These are phyloP conservation scores for Boechera divaricarpa DNA, from an alignment of 345 rosid genomes.

Conservation along the genomic window DNA sequence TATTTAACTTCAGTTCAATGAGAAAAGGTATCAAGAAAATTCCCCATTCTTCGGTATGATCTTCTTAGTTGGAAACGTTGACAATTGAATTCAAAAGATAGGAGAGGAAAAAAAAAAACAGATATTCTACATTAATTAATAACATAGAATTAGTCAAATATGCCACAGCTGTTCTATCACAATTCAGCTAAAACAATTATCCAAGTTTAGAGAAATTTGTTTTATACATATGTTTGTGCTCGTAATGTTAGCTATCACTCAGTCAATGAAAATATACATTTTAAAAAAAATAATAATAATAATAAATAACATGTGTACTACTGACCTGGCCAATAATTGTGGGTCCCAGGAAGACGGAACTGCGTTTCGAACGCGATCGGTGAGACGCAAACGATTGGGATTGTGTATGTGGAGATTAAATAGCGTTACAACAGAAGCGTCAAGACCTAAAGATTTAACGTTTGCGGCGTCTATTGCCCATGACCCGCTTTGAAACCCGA, in stretches of 20 bases:
- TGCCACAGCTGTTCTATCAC: conserved; percentile 11
- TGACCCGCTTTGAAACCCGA: conserved; percentile 65
- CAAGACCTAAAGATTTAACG: conserved; percentile 70
- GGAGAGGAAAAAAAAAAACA: conserved; percentile 7
- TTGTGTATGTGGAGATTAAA: conserved; percentile 70
- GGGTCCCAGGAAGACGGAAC: conserved; percentile 94
- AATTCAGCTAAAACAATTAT: conserved; percentile 17
- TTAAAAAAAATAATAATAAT: not conserved
- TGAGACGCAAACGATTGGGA: conserved; percentile 70
- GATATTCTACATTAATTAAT: conserved; percentile 22
- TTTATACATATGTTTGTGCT: conserved; percentile 7
- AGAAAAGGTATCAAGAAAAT: not conserved
- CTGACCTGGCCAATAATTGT: conserved; percentile 61
- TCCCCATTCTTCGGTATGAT: conserved; percentile 15
- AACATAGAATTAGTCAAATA: conserved; percentile 38
- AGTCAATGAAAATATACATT: not conserved
- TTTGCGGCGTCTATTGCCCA: conserved; percentile 84
- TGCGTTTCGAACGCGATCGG: conserved; percentile 63
- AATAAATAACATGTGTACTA: not conserved
- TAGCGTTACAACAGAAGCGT: conserved; percentile 64
- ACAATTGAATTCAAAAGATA: conserved; percentile 5
- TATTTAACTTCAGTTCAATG: not conserved
- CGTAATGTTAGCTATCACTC: not conserved
- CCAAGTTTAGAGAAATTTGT: not conserved
- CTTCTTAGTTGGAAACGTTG: conserved; percentile 44